Base-by-base conservation (phyloP, 2,329 filamentous ascomycete species). In the Trematosphaeria pertusa region DNA sequence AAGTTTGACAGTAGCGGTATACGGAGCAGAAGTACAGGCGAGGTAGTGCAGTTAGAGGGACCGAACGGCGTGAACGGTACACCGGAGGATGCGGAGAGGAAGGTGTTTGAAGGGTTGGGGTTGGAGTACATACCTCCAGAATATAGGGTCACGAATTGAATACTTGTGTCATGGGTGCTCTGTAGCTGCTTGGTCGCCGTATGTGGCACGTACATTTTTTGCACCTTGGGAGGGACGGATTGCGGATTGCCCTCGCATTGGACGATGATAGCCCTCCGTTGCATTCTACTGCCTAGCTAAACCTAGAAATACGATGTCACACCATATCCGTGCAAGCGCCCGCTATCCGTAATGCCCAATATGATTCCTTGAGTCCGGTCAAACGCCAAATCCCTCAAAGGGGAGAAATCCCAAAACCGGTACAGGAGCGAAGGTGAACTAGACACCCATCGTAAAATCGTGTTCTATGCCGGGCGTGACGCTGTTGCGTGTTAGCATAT, bases 401-500 rank as follows among this genome's bases (percentile, higher is more conserved):
- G 24, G 32, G 43, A 10, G 18, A 10, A 24, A 30, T 3, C 3
- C 9, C 17, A 12, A 28, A 33, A 21, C 36, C 5, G 26, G 30
- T 26, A 20, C 24, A 26, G 18, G 17, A 40, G n/a, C 24, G 4
- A 33, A 40, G 14, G 2, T 39, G 28, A 33, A 43, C 79, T 79
- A 96, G 30, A 96, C 87, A 5, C 91, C 89, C 91, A 97, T 97
- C 1, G 93, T 97, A 72, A 95, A 97, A 71, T 97, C 93, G 72
- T 97, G 91, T 75, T 97, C 93, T 72, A 99, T 97, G 37, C 92
- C 92, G 5, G 94, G 94, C 12, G 93, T 97, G 34, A 99, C 94
- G 62, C 70, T 94, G 24, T 87, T 86, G 26, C 78, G 90, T 89
- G 72, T 70, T 62, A 71, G 65, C 43, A 22, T 28, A 3, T 32